These are phyloP conservation scores for Monilinia laxa DNA, from an alignment of 2,329 filamentous ascomycete genomes.

Conservation along the genomic window DNA sequence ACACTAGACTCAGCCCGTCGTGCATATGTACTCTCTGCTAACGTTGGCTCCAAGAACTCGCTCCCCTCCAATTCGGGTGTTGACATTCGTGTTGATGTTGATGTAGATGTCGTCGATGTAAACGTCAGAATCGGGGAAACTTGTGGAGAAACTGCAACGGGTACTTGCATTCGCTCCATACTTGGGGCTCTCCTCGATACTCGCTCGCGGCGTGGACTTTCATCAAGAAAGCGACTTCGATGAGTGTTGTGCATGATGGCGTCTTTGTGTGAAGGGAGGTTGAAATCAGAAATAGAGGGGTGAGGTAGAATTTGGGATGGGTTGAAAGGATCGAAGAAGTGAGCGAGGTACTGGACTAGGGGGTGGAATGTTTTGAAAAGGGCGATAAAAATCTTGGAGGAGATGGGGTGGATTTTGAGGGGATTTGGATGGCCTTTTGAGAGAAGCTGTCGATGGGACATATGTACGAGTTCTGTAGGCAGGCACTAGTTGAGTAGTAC, in stretches of 20 bases:
- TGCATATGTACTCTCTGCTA: background rate
- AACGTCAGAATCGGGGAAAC: background rate
- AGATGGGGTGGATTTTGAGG: background rate
- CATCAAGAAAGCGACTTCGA: background rate
- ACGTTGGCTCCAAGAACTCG: constrained; percentile 6
- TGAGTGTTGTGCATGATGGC: background rate
- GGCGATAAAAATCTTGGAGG: background rate
- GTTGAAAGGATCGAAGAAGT: background rate
- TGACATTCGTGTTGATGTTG: background rate
- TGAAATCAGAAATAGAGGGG: background rate
- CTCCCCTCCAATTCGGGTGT: background rate
- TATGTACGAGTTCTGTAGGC: background rate
- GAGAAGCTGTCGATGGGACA: background rate
- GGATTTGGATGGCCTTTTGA: no score
- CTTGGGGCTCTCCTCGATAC: background rate
- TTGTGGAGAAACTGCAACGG: background rate
- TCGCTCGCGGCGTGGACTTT: background rate
- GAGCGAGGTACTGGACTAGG: background rate
- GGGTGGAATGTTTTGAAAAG: background rate
- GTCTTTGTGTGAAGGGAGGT: background rate
- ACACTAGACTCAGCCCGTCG: background rate
- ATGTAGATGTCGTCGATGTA: background rate
- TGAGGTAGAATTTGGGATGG: background rate
- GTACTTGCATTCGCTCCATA: constrained; percentile 1
- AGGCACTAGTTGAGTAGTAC: background rate